phyloP scores from a whole-genome alignment of 257 asterid genomes.

The Solanum bulbocastanum region DNA sequence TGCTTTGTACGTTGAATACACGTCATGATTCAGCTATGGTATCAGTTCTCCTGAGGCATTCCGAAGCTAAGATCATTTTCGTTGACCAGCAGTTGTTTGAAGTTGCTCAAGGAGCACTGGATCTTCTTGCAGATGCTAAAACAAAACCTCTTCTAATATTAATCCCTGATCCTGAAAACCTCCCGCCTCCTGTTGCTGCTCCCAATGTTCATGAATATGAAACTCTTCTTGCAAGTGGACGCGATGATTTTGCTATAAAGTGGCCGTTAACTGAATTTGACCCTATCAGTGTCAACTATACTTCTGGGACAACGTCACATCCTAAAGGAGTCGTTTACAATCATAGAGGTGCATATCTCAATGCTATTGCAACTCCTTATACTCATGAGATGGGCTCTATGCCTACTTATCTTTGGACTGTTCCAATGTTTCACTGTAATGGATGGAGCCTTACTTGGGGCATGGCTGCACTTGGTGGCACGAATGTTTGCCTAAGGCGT shows the following conservation, averaged over 20 bases:
- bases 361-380: conserved; percentile 13
- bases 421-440: conserved; percentile 34
- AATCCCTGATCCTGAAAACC: conserved; percentile 11
- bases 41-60: conserved; percentile 22
- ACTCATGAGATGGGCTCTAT: conserved; percentile 20
- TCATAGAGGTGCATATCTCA: conserved; percentile 35
- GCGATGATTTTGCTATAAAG: not conserved
- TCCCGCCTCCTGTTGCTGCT: not conserved
- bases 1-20: conserved; percentile 22
- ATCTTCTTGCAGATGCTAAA: conserved; percentile 5
- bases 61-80: conserved; percentile 29
- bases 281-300: conserved; percentile 27
- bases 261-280: conserved; percentile 28
- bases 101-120: conserved; percentile 20
- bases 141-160: conserved; percentile 11
- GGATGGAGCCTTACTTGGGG: conserved; percentile 30
- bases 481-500: conserved; percentile 20
- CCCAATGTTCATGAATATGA: conserved; percentile 6
- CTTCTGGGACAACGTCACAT: conserved; percentile 28
- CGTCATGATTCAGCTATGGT: conserved; percentile 26
- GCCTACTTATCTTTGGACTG: conserved; percentile 33
- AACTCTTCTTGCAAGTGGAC: conserved; percentile 14
- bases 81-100: conserved; percentile 23
- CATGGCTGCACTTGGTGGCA: conserved; percentile 28
- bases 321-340: conserved; percentile 34